Evolutionary conservation across 2,329 filamentous ascomycete genomes (phyloP).

Genomic region (Claviceps maximensis): DNA sequence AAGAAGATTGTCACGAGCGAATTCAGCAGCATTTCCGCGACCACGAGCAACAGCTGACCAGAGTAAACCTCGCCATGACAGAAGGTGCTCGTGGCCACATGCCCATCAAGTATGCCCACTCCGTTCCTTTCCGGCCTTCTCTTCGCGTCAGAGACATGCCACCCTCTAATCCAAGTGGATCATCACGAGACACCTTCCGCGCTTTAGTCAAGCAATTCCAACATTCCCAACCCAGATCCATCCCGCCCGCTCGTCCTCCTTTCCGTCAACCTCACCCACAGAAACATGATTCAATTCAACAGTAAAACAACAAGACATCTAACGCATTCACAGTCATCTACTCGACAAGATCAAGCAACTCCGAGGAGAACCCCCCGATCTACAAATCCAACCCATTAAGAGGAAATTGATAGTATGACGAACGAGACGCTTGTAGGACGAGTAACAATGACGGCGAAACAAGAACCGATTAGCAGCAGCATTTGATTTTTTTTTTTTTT

Average conservation of each 20-base stretch:
- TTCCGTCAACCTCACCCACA: not conserved
- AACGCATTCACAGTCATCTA: slow-evolving; percentile 32
- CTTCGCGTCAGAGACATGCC: slow-evolving; percentile 8
- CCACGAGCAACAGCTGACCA: slow-evolving; percentile 43
- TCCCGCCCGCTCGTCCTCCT: slow-evolving; percentile 11
- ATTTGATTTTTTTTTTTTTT: not conserved
- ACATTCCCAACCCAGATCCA: slow-evolving; percentile 7
- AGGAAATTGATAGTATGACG: slow-evolving; percentile 27
- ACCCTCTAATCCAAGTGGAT: slow-evolving; percentile 9
- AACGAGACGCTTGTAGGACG: not conserved
- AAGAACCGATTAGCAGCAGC: not conserved
- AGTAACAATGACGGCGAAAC: not conserved
- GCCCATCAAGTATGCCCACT: slow-evolving; percentile 41
- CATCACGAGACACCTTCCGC: slow-evolving; percentile 13
- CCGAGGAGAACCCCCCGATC: slow-evolving; percentile 17
- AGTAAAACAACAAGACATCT: slow-evolving; percentile 15
- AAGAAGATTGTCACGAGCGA: slow-evolving; percentile 37
- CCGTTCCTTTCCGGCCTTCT: slow-evolving; percentile 18
- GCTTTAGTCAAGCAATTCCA: slow-evolving; percentile 15
- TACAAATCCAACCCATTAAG: slow-evolving; percentile 30
- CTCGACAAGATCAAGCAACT: slow-evolving; percentile 40
- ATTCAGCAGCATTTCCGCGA: slow-evolving; percentile 47
- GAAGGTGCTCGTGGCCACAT: slow-evolving; percentile 41
- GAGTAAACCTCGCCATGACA: slow-evolving; percentile 39
- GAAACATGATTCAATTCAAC: slow-evolving; percentile 3